Evolutionary conservation across 169 alveolate species (phyloP), one percentile per base, ranked within the genome.

Genomic region (Theileria orientalis): DNA sequence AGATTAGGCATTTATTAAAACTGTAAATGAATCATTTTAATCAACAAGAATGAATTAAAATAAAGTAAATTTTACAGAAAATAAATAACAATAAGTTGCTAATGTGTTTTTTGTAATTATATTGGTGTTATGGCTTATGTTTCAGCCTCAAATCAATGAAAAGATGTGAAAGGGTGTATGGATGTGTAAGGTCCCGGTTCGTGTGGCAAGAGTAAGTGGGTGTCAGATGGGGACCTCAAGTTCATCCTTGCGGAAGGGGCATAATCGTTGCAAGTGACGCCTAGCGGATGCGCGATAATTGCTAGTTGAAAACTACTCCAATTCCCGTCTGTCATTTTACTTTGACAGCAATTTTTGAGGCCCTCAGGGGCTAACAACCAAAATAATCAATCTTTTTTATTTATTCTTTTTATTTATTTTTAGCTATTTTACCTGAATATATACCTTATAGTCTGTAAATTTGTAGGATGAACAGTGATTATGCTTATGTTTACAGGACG

Each of bases 251-350:
- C 98, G 97, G 96, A 94, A 96, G 99, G 98, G 98, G 99, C 96
- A 94, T 92, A 94, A 94, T 95, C 98, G 99, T 93, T 94, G 97
- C 98, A 96, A 91, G 94, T 96, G 98, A 95, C 99, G 99, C 98
- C 94, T 93, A 94, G 98, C 99, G 98, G 99, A 96, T 96, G 98
- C 97, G 98, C 99, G 98, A 95, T 95, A 90, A 91, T 94, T 96
- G 99, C 99, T 96, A 95, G 98, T 96, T 96, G 99, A 95, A 96
- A 96, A 96, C 99, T 96, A 96, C 97, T 94, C 98, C 98, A 94
- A 95, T 95, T 94, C 93, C 96, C 96, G 97, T 93, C 93, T 86
- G 83, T 80, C 90, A 91, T 91, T 94, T 90, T 93, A 96, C 94
- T 94, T 80, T 85, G 96, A 78, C 86, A 88, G 98, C 97, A 95